Base-by-base conservation (phyloP, 768 basidiomycete genomes). In the Chalciporus chontae region DNA sequence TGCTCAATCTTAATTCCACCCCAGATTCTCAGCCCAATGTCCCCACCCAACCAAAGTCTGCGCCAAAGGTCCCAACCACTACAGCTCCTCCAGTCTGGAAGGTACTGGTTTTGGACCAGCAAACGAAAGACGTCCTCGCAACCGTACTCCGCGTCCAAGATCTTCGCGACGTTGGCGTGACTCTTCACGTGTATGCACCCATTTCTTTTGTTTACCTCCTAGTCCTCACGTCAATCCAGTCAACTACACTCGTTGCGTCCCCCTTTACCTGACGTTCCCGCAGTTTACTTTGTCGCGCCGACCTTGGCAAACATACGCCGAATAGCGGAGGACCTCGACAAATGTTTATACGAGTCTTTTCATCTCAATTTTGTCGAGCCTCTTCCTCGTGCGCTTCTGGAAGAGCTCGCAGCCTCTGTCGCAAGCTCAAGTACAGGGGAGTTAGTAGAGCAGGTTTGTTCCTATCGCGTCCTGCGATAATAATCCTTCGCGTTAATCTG, bases 291-390 rank as follows among this genome's bases (percentile, higher is more conserved):
- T 64, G 88, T 98, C 44, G 80, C 93, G 0, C 95, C 96, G 0
- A 95, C 92, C 2, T 73, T 90, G 11, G 71, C 74, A 47, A 99
- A 98, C 65, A 79, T 98, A 58, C 77, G 79, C 51, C 80, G 95
- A 53, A 95, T 99, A 76, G 87, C 92, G 14, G 87, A 95, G 66
- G 96, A 99, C 70, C 79, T 98, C 32, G 83, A 85, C 66, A 90
- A 92, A 63, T 76, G 77, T 23, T 77, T 97, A 40, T 99, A 99
- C 64, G 91, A 96, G 60, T 85, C 91, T 0, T 94, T 88, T 66
- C 88, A 97, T 67, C 75, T 99, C 55, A 95, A 94, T 67, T 99
- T 98, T 65, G 92, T 94, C 10, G 94, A 94, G 53, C 89, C 94
- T 3, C 73, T 99, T 5, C 83, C 94, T 8, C 81, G 95, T 45